Evolutionary conservation across 108 stramenopile genomes (phyloP).

Genomic region (Schizochytrium sp.): DNA sequence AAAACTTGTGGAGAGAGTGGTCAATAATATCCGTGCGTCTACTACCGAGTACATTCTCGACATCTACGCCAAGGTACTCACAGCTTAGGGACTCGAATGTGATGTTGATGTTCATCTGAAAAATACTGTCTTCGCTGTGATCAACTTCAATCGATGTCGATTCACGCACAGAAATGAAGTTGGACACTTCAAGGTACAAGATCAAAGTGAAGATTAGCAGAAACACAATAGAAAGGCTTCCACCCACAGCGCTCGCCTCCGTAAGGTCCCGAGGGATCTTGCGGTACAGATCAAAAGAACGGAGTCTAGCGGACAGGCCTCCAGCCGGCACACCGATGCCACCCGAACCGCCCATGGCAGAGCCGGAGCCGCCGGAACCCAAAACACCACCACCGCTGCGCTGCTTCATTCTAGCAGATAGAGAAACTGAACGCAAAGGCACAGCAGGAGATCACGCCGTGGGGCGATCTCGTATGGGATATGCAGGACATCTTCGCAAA

Average conservation of each 20-base stretch:
- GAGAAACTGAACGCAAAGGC: neutral
- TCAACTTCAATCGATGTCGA: constrained; percentile 33
- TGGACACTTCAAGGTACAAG: neutral
- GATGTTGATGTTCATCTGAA: constrained; percentile 56
- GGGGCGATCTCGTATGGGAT: too few relatives aligned
- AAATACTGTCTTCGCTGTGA: constrained; percentile 25
- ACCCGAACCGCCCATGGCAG: neutral
- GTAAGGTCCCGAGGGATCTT: constrained; percentile 54
- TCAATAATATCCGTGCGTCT: constrained; percentile 29
- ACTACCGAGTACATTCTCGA: constrained; percentile 36
- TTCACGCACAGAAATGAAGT: neutral
- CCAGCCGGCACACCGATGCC: constrained; percentile 34
- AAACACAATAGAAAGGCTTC: constrained; percentile 17
- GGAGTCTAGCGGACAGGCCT: constrained; percentile 42
- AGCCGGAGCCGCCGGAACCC: neutral
- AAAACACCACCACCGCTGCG: constrained; percentile 1
- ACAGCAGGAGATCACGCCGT: too few relatives aligned
- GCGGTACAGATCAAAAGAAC: constrained; percentile 54
- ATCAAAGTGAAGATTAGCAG: neutral
- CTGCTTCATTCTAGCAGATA: constrained; percentile 7
- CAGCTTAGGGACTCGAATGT: constrained; percentile 23
- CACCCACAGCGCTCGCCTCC: constrained; percentile 48
- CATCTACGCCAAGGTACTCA: constrained; percentile 2
- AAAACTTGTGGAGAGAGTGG: constrained; percentile 42
- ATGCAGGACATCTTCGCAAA: too few relatives aligned